A percentile compares a stretch with the other conserved stretches of the same genome.
Conservation (phyloP, 371 early-diverging fungal species). For the Haplosporangium sp. region DNA sequence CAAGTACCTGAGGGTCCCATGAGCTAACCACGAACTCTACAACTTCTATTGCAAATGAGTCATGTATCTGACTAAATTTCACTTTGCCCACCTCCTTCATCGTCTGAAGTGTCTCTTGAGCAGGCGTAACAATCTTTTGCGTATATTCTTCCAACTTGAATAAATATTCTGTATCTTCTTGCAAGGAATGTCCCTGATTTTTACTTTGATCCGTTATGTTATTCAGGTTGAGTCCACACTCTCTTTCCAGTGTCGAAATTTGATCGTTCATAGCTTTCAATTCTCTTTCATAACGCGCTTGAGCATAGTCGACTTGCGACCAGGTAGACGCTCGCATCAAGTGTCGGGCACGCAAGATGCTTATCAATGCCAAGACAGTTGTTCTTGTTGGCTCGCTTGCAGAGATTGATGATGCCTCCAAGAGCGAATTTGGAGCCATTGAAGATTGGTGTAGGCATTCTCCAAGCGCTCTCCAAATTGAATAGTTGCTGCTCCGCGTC, state of each 20-base stretch:
- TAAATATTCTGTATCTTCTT: neutral
- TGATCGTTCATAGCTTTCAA: slow-evolving; percentile 17
- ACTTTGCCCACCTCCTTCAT: neutral
- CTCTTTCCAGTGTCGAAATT: slow-evolving; percentile 1
- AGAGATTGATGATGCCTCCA: neutral
- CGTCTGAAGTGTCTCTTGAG: slow-evolving; percentile 6
- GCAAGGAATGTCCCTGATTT: neutral
- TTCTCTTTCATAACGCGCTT: slow-evolving; percentile 28
- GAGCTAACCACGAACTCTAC: slow-evolving; percentile 26
- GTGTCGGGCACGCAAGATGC: slow-evolving; percentile 37
- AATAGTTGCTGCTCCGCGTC: slow-evolving; percentile 47
- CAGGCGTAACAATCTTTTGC: slow-evolving; percentile 23
- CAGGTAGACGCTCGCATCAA: slow-evolving; percentile 42
- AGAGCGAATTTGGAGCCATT: neutral
- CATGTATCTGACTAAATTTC: neutral
- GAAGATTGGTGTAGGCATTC: slow-evolving; percentile 20
- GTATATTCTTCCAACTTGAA: slow-evolving; percentile 19
- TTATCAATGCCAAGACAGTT: slow-evolving; percentile 24
- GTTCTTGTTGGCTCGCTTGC: neutral
- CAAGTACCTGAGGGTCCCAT: slow-evolving; percentile 41
- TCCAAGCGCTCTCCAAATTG: slow-evolving; percentile 38
- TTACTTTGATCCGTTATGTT: neutral
- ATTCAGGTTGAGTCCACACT: slow-evolving; percentile 9
- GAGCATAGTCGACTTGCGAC: slow-evolving; percentile 32
- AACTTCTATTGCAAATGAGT: slow-evolving; percentile 14